Evolutionary conservation across 225 moss, liverwort and hornwort genomes (phyloP).

Genomic region (Physcomitrellopsis africana): DNA sequence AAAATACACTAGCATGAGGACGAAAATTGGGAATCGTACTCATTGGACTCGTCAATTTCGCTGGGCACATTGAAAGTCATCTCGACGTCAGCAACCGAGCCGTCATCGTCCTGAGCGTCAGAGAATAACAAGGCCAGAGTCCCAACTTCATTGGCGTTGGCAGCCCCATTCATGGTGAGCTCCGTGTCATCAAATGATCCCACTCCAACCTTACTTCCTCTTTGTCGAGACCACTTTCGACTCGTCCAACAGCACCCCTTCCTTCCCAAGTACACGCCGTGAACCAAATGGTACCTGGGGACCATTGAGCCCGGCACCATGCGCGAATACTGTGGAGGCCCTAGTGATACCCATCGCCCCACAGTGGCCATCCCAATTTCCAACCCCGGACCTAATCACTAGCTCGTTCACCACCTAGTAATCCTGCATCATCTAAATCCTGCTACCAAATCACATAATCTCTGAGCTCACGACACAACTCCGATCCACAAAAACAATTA

Average conservation of each 20-base stretch:
- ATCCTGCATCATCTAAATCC: constrained; percentile 18
- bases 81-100: constrained; percentile 32
- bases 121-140: constrained; percentile 48
- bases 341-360: constrained; percentile 43
- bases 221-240: constrained; percentile 32
- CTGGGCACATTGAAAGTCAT: constrained; percentile 32
- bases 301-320: constrained; percentile 22
- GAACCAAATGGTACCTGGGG: constrained; percentile 33
- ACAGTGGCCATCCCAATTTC: constrained; percentile 46
- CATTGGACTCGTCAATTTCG: constrained; percentile 39
- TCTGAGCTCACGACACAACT: constrained; percentile 13
- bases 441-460: constrained; percentile 8
- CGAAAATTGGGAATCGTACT: constrained; percentile 20
- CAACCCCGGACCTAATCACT: background rate
- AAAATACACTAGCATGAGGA: background rate
- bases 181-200: constrained; percentile 50
- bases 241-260: constrained; percentile 31
- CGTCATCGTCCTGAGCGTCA: constrained; percentile 39
- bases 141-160: constrained; percentile 34
- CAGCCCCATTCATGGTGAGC: constrained; percentile 44
- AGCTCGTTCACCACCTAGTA: constrained; percentile 24
- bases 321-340: constrained; percentile 36
- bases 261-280: constrained; percentile 23
- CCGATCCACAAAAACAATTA: background rate
- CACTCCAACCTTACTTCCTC: constrained; percentile 34